Percentiles rank a stretch among this genome's conserved stretches.
These are phyloP conservation scores for Mentha longifolia DNA, from an alignment of 257 asterid genomes.

Conservation along the genomic window DNA sequence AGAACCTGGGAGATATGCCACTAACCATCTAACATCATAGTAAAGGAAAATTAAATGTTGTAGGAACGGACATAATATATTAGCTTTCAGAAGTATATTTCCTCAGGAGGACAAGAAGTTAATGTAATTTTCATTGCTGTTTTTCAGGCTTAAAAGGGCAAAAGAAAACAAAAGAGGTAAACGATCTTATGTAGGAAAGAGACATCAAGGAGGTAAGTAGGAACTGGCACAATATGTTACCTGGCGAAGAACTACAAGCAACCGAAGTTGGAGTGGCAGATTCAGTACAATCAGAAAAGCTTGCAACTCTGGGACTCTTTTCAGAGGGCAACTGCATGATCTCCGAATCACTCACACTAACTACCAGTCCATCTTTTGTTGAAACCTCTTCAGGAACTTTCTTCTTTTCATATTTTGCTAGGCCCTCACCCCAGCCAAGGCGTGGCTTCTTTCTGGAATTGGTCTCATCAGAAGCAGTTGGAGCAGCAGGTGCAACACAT, in stretches of 20 bases:
- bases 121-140: background rate
- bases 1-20: constrained; percentile 7
- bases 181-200: background rate
- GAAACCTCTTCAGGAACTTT: constrained; percentile 73
- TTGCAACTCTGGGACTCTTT: constrained; percentile 63
- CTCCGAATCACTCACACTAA: constrained; percentile 50
- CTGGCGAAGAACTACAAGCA: constrained; percentile 92
- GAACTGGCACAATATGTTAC: constrained; percentile 42
- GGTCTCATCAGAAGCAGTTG: constrained; percentile 58
- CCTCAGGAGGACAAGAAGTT: background rate
- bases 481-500: constrained; percentile 44
- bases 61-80: too few relatives aligned
- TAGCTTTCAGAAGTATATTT: constrained; percentile 40
- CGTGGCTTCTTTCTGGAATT: constrained; percentile 93
- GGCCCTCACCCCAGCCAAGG: constrained; percentile 98
- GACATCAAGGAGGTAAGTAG: background rate
- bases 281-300: constrained; percentile 60
- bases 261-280: constrained; percentile 82
- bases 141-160: background rate
- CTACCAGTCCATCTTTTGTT: constrained; percentile 38
- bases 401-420: constrained; percentile 95
- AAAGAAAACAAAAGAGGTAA: background rate
- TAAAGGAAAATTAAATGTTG: constrained; percentile 5
- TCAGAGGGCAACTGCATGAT: constrained; percentile 48
- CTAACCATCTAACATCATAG: constrained; percentile 1